Base-by-base conservation (phyloP, 371 early-diverging fungal species). In the Mucor velutinosus region DNA sequence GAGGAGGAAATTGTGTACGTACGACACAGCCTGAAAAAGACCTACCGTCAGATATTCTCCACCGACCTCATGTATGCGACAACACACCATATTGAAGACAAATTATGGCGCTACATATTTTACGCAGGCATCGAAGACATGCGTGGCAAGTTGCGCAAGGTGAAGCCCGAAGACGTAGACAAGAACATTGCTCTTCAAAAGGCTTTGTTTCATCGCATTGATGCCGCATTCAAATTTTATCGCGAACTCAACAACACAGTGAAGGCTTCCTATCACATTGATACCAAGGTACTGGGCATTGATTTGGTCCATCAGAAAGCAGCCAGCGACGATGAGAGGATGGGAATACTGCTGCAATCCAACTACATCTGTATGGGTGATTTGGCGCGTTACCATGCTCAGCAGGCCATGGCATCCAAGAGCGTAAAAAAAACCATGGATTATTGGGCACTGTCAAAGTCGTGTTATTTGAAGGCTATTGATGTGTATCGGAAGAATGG, bases 301-400 rank as follows among this genome's bases (percentile, higher is more conserved):
- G 80, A 79, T 67, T 63, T 63, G 19, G 66, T 55, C 0, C 25
- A 43, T 41, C 51, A 69, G 14, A 66, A 72, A 2, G 27, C 47
- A 6, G 27, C 65, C 29, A 66, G n/a, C 25, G 27, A 49, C 1
- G 76, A 79, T 21, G 78, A 81, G 33, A 74, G 68, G n/a, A 56
- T 76, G 11, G 82, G 75, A 10, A 56, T 61, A 10, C 47, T 81
- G 4, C 51, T 84, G 23, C 84, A 81, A 43, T 76, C 76, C 11
- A 79, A 81, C 27, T 80, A 80, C 51, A 75, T 80, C 14, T 80
- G 80, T 61, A 78, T 84, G 79, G 84, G 84, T 27, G 84, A 84
- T 64, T 61, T 84, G 6, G 80, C 81, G 8, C 72, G 84, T 1
- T 84, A 84, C 23, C 80, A 77, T 59, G 84, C 81, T 7, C 76